Evolutionary conservation across 441 rosid species (phyloP).

Genomic region (Brassica hybrid): DNA sequence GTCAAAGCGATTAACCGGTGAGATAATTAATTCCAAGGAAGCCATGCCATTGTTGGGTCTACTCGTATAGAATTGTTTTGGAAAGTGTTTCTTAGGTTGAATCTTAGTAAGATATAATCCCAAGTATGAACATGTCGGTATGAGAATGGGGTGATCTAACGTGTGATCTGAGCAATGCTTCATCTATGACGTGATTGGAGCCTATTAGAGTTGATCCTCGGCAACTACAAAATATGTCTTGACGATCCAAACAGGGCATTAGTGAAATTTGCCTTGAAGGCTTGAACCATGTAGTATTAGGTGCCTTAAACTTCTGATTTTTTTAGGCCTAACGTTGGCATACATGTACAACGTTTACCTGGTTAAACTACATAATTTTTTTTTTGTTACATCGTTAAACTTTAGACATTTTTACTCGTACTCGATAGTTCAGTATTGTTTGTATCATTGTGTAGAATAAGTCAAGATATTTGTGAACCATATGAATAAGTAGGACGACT

Average conservation of each 20-base stretch:
- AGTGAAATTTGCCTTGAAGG: conserved; percentile 2
- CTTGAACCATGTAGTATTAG: conserved; percentile 1
- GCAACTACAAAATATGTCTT: not conserved
- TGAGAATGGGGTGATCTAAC: too few relatives aligned
- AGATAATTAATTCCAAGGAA: not conserved
- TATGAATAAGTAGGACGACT: not conserved
- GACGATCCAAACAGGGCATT: not conserved
- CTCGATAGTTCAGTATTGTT: not conserved
- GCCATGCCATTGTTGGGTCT: not conserved
- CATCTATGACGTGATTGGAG: conserved; percentile 1
- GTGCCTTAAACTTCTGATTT: not conserved
- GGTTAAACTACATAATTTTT: not conserved
- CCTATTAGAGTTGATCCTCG: not conserved
- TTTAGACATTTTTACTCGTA: not conserved
- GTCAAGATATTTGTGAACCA: not conserved
- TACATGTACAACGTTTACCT: not conserved
- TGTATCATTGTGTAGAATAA: not conserved
- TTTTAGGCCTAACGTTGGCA: not conserved
- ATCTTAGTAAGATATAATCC: conserved; percentile 8
- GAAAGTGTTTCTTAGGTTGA: not conserved
- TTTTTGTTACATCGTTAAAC: not conserved
- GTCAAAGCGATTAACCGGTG: not conserved
- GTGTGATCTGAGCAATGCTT: conserved; percentile 4
- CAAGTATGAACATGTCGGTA: conserved; percentile 14
- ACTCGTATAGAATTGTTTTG: not conserved